A percentile compares a stretch with the other conserved stretches of the same genome.
Evolutionary conservation across 2,329 filamentous ascomycete genomes (phyloP).

Genomic region (Triangularia verruculosa): DNA sequence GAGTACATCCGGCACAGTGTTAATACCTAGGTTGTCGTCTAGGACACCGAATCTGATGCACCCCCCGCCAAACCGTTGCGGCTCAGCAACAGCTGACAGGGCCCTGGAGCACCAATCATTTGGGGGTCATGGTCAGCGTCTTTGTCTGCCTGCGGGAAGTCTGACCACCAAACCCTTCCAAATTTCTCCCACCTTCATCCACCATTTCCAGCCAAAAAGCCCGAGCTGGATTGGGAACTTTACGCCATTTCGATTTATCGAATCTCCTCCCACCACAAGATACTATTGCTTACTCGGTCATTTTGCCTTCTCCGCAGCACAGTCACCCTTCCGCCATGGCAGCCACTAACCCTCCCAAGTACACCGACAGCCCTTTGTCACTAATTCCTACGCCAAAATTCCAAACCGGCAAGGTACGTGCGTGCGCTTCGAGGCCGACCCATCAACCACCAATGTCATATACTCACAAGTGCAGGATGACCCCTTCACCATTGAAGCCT

Average conservation of each 20-base stretch:
- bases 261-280: neutral
- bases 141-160: neutral
- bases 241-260: neutral
- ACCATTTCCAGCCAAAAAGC: neutral
- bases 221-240: no score
- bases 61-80: no score
- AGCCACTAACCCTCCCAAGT: conserved; percentile 1
- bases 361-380: conserved; percentile 11
- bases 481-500: conserved; percentile 11
- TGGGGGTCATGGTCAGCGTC: no score
- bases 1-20: no score
- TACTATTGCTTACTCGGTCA: no score
- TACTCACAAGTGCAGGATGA: neutral
- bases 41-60: neutral
- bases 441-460: neutral
- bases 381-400: conserved; percentile 11
- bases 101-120: no score
- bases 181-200: neutral
- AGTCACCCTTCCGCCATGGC: neutral
- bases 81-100: no score
- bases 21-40: no score
- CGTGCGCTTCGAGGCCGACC: neutral
- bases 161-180: no score
- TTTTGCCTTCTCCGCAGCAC: no score
- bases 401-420: neutral